Percentiles rank a stretch among this genome's conserved stretches.
These are phyloP conservation scores for Colletotrichum sp. DNA, from an alignment of 2,329 filamentous ascomycete genomes.

Conservation along the genomic window DNA sequence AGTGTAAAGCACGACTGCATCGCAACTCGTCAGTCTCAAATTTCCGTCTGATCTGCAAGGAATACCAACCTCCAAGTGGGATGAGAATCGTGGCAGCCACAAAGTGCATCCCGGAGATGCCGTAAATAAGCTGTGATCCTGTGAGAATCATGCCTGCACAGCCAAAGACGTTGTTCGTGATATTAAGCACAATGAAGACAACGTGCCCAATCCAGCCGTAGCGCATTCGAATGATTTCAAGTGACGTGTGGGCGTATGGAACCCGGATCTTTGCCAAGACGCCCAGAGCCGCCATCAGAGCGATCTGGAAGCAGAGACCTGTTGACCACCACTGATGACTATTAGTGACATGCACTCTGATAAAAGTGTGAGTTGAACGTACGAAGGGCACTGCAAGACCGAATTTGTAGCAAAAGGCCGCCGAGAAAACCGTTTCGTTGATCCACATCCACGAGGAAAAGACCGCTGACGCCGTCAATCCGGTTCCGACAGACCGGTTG, in stretches of 20 bases:
- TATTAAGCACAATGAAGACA: constrained; percentile 54
- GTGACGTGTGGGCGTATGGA: constrained; percentile 56
- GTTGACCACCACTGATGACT: neutral
- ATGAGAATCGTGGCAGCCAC: neutral
- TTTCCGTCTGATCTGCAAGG: neutral
- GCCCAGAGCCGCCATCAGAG: constrained; percentile 25
- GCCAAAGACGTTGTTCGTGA: constrained; percentile 59
- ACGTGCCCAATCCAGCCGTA: constrained; percentile 52
- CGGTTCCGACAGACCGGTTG: neutral
- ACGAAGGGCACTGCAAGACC: neutral
- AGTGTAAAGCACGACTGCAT: neutral
- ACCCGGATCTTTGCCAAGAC: constrained; percentile 57
- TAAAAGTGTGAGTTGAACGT: neutral
- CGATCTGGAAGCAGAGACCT: neutral
- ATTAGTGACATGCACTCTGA: neutral
- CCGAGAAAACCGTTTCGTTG: neutral
- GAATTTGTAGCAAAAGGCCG: neutral
- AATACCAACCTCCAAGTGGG: neutral
- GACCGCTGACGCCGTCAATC: neutral
- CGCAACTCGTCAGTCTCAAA: neutral
- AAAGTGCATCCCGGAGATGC: neutral
- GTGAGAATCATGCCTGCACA: constrained; percentile 56
- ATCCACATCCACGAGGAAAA: neutral
- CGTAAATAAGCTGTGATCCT: neutral
- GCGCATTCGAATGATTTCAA: constrained; percentile 57